Conservation (phyloP, 2,329 filamentous ascomycete species). For the Alternaria hordeiaustralica region DNA sequence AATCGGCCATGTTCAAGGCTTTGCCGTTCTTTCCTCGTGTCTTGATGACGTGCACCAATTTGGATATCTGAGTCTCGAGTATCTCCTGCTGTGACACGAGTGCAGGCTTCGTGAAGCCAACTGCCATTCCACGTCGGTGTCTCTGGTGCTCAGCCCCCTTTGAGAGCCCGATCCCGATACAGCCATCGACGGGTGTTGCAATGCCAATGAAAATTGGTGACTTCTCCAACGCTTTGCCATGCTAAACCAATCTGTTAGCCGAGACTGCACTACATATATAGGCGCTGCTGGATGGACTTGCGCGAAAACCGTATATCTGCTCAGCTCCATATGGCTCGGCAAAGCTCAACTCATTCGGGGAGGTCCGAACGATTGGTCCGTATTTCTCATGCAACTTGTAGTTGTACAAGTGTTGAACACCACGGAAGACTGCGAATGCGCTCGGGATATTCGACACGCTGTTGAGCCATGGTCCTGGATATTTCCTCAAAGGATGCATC, state of each 20-base stretch:
- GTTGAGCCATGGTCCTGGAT: neutral
- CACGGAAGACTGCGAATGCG: neutral
- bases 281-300: neutral
- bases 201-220: neutral
- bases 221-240: neutral
- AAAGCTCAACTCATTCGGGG: neutral
- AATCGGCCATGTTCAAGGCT: neutral
- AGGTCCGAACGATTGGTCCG: neutral
- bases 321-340: neutral
- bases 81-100: neutral
- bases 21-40: neutral
- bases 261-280: neutral
- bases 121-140: slow-evolving; percentile 2
- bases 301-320: neutral
- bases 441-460: neutral
- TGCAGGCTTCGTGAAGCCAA: neutral
- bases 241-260: neutral
- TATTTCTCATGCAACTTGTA: neutral
- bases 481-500: neutral
- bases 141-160: neutral
- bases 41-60: neutral
- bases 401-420: neutral
- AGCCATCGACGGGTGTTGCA: neutral
- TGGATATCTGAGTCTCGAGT: neutral
- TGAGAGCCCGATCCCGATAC: neutral